Conservation (phyloP, 2,329 filamentous ascomycete species). For the Seiridium cupressi region DNA sequence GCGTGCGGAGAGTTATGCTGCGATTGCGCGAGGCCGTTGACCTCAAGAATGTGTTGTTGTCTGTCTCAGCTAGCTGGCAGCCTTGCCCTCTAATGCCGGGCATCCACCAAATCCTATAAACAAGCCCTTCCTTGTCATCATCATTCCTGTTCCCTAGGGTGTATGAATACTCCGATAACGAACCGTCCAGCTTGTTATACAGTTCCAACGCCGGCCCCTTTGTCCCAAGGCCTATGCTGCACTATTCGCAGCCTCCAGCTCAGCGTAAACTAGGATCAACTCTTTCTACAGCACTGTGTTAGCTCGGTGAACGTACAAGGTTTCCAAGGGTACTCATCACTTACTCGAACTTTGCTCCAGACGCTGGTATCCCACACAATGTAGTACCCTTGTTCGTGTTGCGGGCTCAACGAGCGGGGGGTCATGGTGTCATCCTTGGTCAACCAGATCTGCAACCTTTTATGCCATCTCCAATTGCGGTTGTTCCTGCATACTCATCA, state of each 20-base stretch:
- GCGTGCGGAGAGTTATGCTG: no score
- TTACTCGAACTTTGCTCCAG: conserved; percentile 63
- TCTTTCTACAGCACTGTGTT: conserved; percentile 44
- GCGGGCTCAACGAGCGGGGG: conserved; percentile 56
- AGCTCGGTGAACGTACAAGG: background rate
- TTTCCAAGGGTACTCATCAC: background rate
- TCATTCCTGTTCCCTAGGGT: conserved; percentile 2
- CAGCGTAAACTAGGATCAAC: conserved; percentile 59
- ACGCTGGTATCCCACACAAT: conserved; percentile 62
- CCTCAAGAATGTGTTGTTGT: background rate
- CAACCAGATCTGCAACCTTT: conserved; percentile 64
- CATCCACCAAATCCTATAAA: background rate
- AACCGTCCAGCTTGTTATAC: conserved; percentile 4
- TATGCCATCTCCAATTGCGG: conserved; percentile 68
- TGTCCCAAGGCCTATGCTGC: background rate
- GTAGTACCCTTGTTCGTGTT: conserved; percentile 64
- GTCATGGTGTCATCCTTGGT: conserved; percentile 68
- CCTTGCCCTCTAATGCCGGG: background rate
- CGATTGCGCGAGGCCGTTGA: no score
- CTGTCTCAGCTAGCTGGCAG: background rate
- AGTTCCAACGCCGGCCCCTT: background rate
- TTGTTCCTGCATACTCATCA: conserved; percentile 44
- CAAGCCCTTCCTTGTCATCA: conserved; percentile 2
- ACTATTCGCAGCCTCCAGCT: conserved; percentile 48
- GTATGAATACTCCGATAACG: background rate